These are phyloP conservation scores for Rosellinia necatrix DNA, from an alignment of 2,329 filamentous ascomycete species.

Conservation along the genomic window DNA sequence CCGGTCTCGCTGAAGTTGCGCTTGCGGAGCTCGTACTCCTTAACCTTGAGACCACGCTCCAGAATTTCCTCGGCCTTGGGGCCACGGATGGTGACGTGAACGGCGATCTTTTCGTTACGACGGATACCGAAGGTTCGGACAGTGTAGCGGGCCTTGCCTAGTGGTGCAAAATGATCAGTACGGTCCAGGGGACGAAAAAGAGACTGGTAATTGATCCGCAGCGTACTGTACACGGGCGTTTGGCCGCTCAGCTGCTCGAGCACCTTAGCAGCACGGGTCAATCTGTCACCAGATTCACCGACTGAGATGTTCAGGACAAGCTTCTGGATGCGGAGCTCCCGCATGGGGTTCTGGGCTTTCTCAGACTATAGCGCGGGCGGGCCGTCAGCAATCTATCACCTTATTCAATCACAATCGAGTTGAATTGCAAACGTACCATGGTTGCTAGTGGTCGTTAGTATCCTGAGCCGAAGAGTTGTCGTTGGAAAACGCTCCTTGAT, in stretches of 20 bases:
- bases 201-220: not conserved
- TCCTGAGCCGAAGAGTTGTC: constrained; percentile 25
- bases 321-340: constrained; percentile 85
- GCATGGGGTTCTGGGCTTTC: constrained; percentile 97
- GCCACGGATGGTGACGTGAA: constrained; percentile 99
- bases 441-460: constrained; percentile 41
- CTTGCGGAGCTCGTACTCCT: constrained; percentile 99
- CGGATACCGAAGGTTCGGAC: constrained; percentile 99
- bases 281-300: constrained; percentile 99
- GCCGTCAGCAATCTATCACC: constrained; percentile 31
- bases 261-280: constrained; percentile 99
- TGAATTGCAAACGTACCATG: constrained; percentile 44
- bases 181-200: not conserved
- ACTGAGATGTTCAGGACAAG: constrained; percentile 85
- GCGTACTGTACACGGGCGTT: constrained; percentile 98
- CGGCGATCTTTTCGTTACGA: constrained; percentile 99
- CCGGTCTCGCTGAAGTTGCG: constrained; percentile 99
- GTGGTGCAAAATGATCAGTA: constrained; percentile 27
- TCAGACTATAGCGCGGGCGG: constrained; percentile 59
- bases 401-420: not conserved
- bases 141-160: constrained; percentile 99
- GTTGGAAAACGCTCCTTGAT: constrained; percentile 13
- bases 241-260: constrained; percentile 99
- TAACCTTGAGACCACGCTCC: constrained; percentile 99
- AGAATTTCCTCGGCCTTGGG: constrained; percentile 99